Evolutionary conservation across 345 rosid species (phyloP).

Genomic region (Salix arbutifolia): DNA sequence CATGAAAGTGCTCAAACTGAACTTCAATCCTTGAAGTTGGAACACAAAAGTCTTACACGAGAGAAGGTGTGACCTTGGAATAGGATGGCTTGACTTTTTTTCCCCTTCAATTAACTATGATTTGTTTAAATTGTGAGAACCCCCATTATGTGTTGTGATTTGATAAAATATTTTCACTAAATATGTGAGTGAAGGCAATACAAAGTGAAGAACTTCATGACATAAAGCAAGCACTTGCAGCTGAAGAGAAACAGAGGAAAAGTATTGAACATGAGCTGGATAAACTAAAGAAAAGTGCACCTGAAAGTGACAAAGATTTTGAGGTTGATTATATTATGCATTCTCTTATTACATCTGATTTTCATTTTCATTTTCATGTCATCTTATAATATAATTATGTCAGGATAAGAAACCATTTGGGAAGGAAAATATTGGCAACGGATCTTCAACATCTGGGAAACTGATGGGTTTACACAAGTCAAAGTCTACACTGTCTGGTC

Average conservation of each 20-base stretch:
- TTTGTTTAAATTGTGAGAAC: background rate
- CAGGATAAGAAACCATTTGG: slow-evolving; percentile 48
- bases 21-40: slow-evolving; percentile 59
- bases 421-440: slow-evolving; percentile 54
- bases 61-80: slow-evolving; percentile 53
- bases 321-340: slow-evolving; percentile 37
- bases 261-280: slow-evolving; percentile 54
- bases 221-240: slow-evolving; percentile 50
- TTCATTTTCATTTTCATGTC: slow-evolving; percentile 2
- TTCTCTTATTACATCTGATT: background rate
- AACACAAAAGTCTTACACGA: slow-evolving; percentile 41
- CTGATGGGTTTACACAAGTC: slow-evolving; percentile 43
- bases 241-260: slow-evolving; percentile 72
- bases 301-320: slow-evolving; percentile 48
- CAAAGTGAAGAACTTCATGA: slow-evolving; percentile 53
- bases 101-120: slow-evolving; percentile 1
- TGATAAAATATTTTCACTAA: background rate
- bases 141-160: background rate
- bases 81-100: background rate
- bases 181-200: slow-evolving; percentile 41
- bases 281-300: slow-evolving; percentile 50
- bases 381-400: slow-evolving; percentile 13
- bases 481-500: slow-evolving; percentile 58
- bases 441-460: slow-evolving; percentile 37
- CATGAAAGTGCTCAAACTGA: slow-evolving; percentile 45